These are phyloP conservation scores for Kalmanozyma brasiliensis DNA, from an alignment of 1,284 basidiomycete species.

Conservation along the genomic window DNA sequence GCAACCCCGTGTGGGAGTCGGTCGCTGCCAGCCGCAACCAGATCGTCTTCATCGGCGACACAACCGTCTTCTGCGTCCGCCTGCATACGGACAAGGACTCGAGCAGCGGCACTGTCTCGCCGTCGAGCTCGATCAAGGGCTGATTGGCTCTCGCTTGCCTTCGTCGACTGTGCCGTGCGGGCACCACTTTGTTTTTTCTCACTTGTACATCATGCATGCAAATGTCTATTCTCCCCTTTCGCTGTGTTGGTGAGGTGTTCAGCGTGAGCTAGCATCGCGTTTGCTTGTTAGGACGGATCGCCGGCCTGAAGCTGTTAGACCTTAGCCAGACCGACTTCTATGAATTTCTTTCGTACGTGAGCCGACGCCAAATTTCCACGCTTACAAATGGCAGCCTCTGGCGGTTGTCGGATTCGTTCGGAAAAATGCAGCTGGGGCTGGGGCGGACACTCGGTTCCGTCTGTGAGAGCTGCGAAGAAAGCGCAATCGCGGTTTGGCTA, in stretches of 20 bases:
- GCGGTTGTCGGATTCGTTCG: conserved; percentile 8
- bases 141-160: conserved; percentile 8
- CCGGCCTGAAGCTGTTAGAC: no score
- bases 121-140: conserved; percentile 36
- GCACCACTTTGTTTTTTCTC: neutral
- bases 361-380: neutral
- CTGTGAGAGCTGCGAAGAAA: conserved; percentile 12
- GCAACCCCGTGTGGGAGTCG: conserved; percentile 63
- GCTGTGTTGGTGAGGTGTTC: neutral
- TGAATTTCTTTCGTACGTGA: conserved; percentile 1
- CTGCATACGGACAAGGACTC: conserved; percentile 45
- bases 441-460: conserved; percentile 4
- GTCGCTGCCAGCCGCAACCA: conserved; percentile 61
- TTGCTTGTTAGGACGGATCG: neutral
- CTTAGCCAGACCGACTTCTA: neutral
- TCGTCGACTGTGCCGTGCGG: no score
- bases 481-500: neutral
- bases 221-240: conserved; percentile 3
- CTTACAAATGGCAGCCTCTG: conserved; percentile 2
- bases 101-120: conserved; percentile 31
- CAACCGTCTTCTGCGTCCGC: conserved; percentile 59
- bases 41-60: conserved; percentile 64
- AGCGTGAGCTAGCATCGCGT: no score
- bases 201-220: conserved; percentile 30
- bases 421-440: conserved; percentile 7